Evolutionary conservation across 169 alveolate genomes (phyloP), one percentile per base, ranked within the genome.

Genomic region (Eimeria falciformis): DNA sequence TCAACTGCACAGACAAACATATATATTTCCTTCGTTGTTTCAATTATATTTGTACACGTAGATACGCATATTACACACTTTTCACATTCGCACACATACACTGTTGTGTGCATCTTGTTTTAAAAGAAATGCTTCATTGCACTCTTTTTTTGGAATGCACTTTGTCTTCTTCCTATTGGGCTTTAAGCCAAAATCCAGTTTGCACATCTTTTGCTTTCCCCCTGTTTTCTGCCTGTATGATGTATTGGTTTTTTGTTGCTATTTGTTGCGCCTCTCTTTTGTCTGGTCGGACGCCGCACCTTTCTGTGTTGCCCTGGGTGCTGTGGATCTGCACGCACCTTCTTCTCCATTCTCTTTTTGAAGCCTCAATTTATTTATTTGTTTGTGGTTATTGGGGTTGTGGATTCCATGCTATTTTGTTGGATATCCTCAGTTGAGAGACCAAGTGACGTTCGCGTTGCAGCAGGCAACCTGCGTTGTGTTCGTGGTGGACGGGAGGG

Each of bases 401-500:
- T n/a, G n/a, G n/a, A n/a, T n/a, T n/a, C n/a, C n/a, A n/a, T n/a
- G n/a, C n/a, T 21, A 21, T 62, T 21, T 21, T 62, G 17, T 7
- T 47, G 11, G 25, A 21, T 55, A 23, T 9, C 43, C 6, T 12
- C 69, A 84, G 91, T 29, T 84, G 23, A 47, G 82, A 27, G 73
- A 33, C 7, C 91, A 84, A 84, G 82, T 84, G 53, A 1, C 53
- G n/a, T 7, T 23, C n/a, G 91, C 91, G 12, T 18, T 84, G 14
- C 43, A 62, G 82, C 62, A 65, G 27, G 83, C 91, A 5, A 23
- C 91, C 6, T 84, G 91, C 53, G 83, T 33, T 14, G 17, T 84
- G n/a, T 62, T 84, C 40, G 83, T 84, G 6, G 91, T 84, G 50
- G 91, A 84, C 91, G 91, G 91, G 29, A 33, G 91, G 43, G 91